These are phyloP conservation scores for Decorospora gaudefroyi DNA, from an alignment of 2,329 filamentous ascomycete species.

Conservation along the genomic window DNA sequence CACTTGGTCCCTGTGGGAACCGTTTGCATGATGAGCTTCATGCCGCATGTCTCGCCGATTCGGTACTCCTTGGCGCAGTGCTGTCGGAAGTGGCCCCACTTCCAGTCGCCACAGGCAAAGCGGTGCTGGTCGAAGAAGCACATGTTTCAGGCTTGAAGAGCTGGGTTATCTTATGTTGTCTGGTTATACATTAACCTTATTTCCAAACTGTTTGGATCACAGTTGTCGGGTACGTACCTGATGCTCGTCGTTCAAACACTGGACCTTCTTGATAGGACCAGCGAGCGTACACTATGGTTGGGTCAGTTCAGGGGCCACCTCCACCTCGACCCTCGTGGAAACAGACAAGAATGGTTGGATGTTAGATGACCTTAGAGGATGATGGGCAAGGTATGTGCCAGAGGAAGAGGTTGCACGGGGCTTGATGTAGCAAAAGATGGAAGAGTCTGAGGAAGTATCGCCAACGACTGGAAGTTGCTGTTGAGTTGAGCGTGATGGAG, in stretches of 20 bases:
- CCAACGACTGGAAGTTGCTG: slow-evolving; percentile 38
- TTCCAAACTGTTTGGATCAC: slow-evolving; percentile 35
- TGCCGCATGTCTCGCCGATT: slow-evolving; percentile 93
- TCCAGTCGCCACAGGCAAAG: slow-evolving; percentile 87
- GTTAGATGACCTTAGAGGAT: slow-evolving; percentile 21
- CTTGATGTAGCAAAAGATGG: slow-evolving; percentile 39
- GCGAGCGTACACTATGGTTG: slow-evolving; percentile 22
- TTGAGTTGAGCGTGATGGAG: slow-evolving; percentile 37
- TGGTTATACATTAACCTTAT: slow-evolving; percentile 37
- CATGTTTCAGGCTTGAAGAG: slow-evolving; percentile 61
- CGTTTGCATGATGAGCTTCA: slow-evolving; percentile 84
- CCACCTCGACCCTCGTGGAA: slow-evolving; percentile 26
- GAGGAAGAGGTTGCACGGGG: slow-evolving; percentile 30
- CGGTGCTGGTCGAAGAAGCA: slow-evolving; percentile 94
- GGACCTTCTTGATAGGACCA: slow-evolving; percentile 31
- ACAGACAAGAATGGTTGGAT: slow-evolving; percentile 46
- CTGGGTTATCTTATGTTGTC: slow-evolving; percentile 35
- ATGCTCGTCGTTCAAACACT: slow-evolving; percentile 29
- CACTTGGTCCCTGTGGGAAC: slow-evolving; percentile 68
- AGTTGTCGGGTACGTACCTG: slow-evolving; percentile 37
- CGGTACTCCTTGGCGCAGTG: slow-evolving; percentile 95
- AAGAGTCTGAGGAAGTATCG: slow-evolving; percentile 27
- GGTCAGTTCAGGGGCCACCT: slow-evolving; percentile 40
- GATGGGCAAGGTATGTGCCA: slow-evolving; percentile 15
- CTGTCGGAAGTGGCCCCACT: slow-evolving; percentile 90